Evolutionary conservation across 148 eudicot genomes (phyloP), one percentile per base, ranked within the genome.

Genomic region (Dianthus caryophyllus): DNA sequence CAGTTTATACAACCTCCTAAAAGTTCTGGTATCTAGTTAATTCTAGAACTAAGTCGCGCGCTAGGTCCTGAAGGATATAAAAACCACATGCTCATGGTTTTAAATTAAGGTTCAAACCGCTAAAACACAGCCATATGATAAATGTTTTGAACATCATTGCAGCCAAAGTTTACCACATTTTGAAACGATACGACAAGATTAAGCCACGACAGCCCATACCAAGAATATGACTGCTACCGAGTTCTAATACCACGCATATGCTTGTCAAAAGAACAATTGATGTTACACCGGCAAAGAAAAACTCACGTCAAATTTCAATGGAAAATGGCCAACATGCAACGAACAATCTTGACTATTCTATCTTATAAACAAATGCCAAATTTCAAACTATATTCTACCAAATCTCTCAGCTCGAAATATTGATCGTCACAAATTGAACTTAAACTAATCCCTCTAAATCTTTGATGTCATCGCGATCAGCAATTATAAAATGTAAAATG

Each of bases 381-480:
- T 18, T 62, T 18, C 22, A 43, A 1, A 63, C 12, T 14, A 43
- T 21, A 33, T 7, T 2, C 38, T 33, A 33, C 38, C 3, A 33
- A 33, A 33, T 3, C 38, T 33, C 38, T 33, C 38, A 33, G 38
- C 7, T 33, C 7, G 38, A 33, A 3, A 31, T 39, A 33, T 29
- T 30, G 48, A 57, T 13, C 56, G 58, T 58, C 33, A 44, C 24
- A 58, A 41, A n/a, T 29, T 41, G 15, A 33, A 69, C 65, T 55
- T 69, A 36, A 64, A 22, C 39, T 16, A 10, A 15, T 41, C 62
- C 18, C 17, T 25, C 51, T 14, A 56, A 56, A 3, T 68, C 43
- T 30, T 26, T 10, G 24, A 53, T 67, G 6, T 52, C 29, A 16
- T 22, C 9, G 22, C 38, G 21, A 61, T 33, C 9, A 49, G 33